These are phyloP conservation scores for Alternaria postmessia DNA, from an alignment of 2,329 filamentous ascomycete species.

Conservation along the genomic window DNA sequence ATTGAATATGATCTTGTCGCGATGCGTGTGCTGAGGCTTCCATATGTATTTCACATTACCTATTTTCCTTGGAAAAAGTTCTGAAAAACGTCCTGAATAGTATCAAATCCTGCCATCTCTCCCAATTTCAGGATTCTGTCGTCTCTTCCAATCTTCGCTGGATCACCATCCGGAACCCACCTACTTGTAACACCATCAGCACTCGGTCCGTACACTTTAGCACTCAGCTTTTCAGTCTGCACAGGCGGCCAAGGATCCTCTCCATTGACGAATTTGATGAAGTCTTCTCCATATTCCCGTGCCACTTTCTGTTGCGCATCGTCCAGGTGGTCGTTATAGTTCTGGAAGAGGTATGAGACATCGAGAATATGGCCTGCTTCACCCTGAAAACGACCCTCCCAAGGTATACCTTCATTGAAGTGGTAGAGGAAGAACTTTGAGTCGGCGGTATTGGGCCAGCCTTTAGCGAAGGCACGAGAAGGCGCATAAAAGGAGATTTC, in stretches of 20 bases:
- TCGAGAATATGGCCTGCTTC: conserved; percentile 48
- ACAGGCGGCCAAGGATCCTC: conserved; percentile 45
- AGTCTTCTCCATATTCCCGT: conserved; percentile 37
- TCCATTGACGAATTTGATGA: conserved; percentile 46
- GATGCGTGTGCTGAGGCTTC: neutral
- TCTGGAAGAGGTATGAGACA: conserved; percentile 45
- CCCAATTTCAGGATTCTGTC: conserved; percentile 37
- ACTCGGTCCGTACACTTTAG: conserved; percentile 43
- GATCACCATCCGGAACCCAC: conserved; percentile 36
- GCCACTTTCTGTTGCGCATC: conserved; percentile 35
- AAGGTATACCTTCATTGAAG: conserved; percentile 47
- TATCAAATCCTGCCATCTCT: conserved; percentile 36
- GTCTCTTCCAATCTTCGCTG: conserved; percentile 37
- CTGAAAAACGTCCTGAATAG: conserved; percentile 32
- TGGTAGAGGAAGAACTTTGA: conserved; percentile 45
- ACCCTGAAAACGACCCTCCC: conserved; percentile 46
- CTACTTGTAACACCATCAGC: conserved; percentile 35
- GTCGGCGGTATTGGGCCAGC: conserved; percentile 39
- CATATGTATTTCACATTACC: neutral
- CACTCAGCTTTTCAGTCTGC: conserved; percentile 27
- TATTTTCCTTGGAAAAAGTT: conserved; percentile 38
- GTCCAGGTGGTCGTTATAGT: conserved; percentile 41
- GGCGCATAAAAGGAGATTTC: conserved; percentile 60
- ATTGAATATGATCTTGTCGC: neutral
- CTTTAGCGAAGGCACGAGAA: conserved; percentile 52